Percentiles rank a stretch among this genome's conserved stretches.
These are phyloP conservation scores for Nephelium lappaceum DNA, from an alignment of 345 rosid genomes.

Conservation along the genomic window DNA sequence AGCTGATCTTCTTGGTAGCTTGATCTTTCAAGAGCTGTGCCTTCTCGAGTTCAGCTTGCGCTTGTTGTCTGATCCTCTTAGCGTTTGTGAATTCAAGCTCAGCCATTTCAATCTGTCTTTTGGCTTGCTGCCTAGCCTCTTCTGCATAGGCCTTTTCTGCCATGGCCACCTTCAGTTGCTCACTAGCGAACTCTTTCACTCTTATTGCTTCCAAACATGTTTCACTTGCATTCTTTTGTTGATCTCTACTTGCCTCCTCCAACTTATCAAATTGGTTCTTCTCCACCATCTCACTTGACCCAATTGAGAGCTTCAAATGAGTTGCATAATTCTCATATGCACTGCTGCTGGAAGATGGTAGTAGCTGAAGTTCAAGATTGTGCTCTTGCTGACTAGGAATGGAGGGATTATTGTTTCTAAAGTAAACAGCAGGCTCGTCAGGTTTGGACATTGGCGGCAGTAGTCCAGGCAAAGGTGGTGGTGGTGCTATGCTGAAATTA, in stretches of 20 bases:
- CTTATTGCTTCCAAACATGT: slow-evolving; percentile 31
- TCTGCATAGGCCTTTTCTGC: slow-evolving; percentile 72
- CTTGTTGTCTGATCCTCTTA: slow-evolving; percentile 70
- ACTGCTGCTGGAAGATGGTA: slow-evolving; percentile 44
- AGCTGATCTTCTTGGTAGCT: slow-evolving; percentile 65
- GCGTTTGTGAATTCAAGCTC: slow-evolving; percentile 75
- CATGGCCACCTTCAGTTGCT: slow-evolving; percentile 58
- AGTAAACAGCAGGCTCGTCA: slow-evolving; percentile 27
- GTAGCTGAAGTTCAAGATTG: slow-evolving; percentile 75
- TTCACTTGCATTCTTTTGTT: slow-evolving; percentile 16
- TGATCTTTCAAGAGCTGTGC: slow-evolving; percentile 67
- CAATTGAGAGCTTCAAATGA: slow-evolving; percentile 70
- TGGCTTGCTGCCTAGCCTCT: slow-evolving; percentile 67
- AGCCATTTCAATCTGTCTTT: slow-evolving; percentile 74
- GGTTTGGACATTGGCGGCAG: slow-evolving; percentile 17
- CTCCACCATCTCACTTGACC: slow-evolving; percentile 32
- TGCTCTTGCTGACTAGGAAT: slow-evolving; percentile 34
- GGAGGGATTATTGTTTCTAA: slow-evolving; percentile 23
- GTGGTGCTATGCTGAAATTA: slow-evolving; percentile 51
- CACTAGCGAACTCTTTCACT: slow-evolving; percentile 54
- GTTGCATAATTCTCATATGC: slow-evolving; percentile 39
- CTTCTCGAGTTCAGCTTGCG: slow-evolving; percentile 68
- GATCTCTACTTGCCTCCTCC: slow-evolving; percentile 17
- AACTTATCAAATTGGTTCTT: not conserved
- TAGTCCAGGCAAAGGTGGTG: slow-evolving; percentile 26